Evolutionary conservation across 1,139 yeast species (phyloP), one percentile per base, ranked within the genome.

Genomic region (Geotrichum aggregatum): DNA sequence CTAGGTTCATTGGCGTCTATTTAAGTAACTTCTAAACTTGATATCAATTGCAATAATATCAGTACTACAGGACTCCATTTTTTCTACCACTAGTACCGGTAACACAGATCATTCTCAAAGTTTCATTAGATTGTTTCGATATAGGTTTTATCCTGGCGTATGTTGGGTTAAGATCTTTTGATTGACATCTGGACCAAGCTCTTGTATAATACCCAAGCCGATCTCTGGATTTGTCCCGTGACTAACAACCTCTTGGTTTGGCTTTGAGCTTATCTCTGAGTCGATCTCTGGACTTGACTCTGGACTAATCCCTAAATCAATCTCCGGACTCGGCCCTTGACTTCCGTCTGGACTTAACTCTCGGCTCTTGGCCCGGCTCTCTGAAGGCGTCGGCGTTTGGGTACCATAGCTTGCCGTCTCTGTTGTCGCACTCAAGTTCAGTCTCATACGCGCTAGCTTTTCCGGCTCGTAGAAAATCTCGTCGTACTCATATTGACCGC

Each of bases 401-500:
- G 7, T 18, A 14, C n/a, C 36, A 34, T n/a, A 34, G 19, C 36
- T 34, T 2, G 8, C 18, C 16, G n/a, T 34, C 16, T 34, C 36
- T n/a, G 36, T 18, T n/a, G 36, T n/a, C 36, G 36, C 18, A n/a
- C n/a, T 34, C 36, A 16, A 34, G 19, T 16, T n/a, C 16, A 34
- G 10, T 16, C 36, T n/a, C 36, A 34, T 34, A 22, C 3, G 16
- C 40, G 16, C 33, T 24, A 18, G 21, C 36, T 18, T 16, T 18
- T 16, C 8, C 22, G n/a, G 38, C 43, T 39, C 49, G 28, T 43
- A 45, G 10, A 44, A 40, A 14, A 40, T 43, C 30, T 45, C 39
- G 5, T 40, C 53, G 35, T 39, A 39, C 18, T 50, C 53, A 26
- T 40, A 47, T 39, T 30, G 7, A 24, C 35, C 19, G 4, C 44